phyloP scores from a whole-genome alignment of 805 yeast genomes.

The Metschnikowia arizonensis region DNA sequence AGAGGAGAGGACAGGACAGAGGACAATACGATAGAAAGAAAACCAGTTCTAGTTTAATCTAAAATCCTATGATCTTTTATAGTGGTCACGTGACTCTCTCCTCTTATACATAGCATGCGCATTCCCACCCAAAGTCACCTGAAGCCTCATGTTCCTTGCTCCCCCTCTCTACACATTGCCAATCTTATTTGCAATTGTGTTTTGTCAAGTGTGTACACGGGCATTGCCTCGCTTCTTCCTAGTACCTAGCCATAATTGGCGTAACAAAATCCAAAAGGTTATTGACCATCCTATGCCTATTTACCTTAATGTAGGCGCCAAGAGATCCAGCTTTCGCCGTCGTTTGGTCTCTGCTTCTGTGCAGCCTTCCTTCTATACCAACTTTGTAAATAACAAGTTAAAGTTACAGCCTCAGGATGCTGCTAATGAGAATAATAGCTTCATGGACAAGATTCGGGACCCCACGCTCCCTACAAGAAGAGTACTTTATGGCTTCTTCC shows the following conservation, averaged over 20 bases:
- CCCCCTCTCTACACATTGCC: constrained; percentile 10
- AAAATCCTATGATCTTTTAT: no score
- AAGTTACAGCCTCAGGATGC: constrained; percentile 30
- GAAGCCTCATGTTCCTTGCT: not conserved
- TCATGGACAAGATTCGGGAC: constrained; percentile 27
- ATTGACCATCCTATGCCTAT: constrained; percentile 32
- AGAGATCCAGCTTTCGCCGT: constrained; percentile 38
- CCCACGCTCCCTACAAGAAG: constrained; percentile 37
- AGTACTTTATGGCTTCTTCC: constrained; percentile 78
- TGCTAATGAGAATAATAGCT: constrained; percentile 19
- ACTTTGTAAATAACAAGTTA: constrained; percentile 34
- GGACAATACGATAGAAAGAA: no score
- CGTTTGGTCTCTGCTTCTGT: constrained; percentile 34
- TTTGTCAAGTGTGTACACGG: constrained; percentile 19
- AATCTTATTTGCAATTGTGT: constrained; percentile 11
- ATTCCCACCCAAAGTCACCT: not conserved
- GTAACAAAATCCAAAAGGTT: constrained; percentile 30
- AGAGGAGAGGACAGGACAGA: no score
- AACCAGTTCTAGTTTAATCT: no score
- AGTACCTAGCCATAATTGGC: constrained; percentile 40
- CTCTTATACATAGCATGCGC: no score
- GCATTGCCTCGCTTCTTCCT: constrained; percentile 33
- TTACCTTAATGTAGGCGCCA: constrained; percentile 32
- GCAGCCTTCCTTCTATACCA: constrained; percentile 38
- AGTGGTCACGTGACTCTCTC: constrained; percentile 4